Evolutionary conservation across 83 land plant genomes (phyloP), one percentile per base, ranked within the genome.

Genomic region (Picea engelmannii): DNA sequence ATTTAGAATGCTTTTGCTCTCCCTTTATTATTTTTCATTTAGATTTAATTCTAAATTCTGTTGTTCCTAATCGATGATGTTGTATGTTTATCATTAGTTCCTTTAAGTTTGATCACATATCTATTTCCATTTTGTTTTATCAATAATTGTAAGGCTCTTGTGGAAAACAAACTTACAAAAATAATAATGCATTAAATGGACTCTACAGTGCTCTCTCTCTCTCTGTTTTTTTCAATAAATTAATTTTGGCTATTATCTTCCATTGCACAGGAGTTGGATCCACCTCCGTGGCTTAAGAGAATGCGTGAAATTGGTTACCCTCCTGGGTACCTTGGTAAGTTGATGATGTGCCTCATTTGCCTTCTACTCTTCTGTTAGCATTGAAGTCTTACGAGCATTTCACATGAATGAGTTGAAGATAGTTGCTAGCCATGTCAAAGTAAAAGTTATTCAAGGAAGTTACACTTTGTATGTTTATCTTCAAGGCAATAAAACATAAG

Each of bases 241-340:
- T 81, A 24, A 49, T 79, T 81, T 6, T 71, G 40, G 2, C 83
- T 40, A 17, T 11, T 60, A 15, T 62, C 11, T 81, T 25, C 25
- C 73, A 17, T 67, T 66, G n/a, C 67, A 63, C 91, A 97, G 97
- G 97, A 98, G 75, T 80, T 83, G 77, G 99, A 98, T 80, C 99
- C 99, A 66, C 99, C 99, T 44, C 99, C 99, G 52, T 94, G 99
- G 99, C 91, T 96, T 42, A 82, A 92, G 64, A 91, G 96, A 55
- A 93, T 93, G 97, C 90, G 97, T 31, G 95, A 93, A 85, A 62
- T 94, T 24, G 97, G 99, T 20, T 94, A 96, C 78, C 99, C 99
- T 66, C 97, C 97, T 52, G 97, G 99, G 80, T 96, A 98, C 86
- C 76, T 96, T 79, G 99, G 98, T 97, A 81, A 77, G 88, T 60